These are phyloP conservation scores for Trametes elegans DNA, from an alignment of 768 basidiomycete genomes.

Conservation along the genomic window DNA sequence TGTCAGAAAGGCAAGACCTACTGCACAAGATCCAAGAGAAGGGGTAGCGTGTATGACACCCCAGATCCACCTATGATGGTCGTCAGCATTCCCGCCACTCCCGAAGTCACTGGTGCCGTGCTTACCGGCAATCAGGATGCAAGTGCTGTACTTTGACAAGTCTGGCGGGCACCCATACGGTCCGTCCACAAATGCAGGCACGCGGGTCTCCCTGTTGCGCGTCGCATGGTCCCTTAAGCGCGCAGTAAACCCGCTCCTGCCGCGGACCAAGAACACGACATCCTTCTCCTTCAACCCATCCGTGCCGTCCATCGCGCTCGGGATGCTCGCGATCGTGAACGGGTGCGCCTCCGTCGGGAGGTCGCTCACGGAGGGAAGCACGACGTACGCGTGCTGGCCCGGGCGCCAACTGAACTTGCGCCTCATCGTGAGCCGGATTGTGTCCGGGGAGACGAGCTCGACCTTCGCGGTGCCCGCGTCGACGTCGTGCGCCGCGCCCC, in stretches of 20 bases:
- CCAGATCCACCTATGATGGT: constrained; percentile 31
- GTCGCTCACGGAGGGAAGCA: constrained; percentile 42
- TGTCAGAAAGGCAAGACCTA: constrained; percentile 8
- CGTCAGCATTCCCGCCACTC: background rate
- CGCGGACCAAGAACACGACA: constrained; percentile 50
- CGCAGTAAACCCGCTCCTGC: constrained; percentile 50
- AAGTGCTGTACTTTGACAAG: constrained; percentile 33
- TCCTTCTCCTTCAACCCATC: constrained; percentile 29
- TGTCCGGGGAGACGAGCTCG: constrained; percentile 44
- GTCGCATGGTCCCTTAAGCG: constrained; percentile 23
- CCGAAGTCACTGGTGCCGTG: background rate
- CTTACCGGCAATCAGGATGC: constrained; percentile 38
- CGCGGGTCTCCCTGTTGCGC: constrained; percentile 24
- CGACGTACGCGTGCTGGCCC: constrained; percentile 51
- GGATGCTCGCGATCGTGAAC: constrained; percentile 48
- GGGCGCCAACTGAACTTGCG: constrained; percentile 44
- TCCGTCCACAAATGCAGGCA: constrained; percentile 37
- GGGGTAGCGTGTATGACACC: constrained; percentile 34
- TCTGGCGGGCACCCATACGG: constrained; percentile 39
- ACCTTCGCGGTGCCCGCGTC: constrained; percentile 32
- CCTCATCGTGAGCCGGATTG: constrained; percentile 42
- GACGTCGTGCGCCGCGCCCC: constrained; percentile 30
- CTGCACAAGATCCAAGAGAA: constrained; percentile 34
- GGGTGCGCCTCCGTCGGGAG: constrained; percentile 44
- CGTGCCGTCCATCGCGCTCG: constrained; percentile 19